A percentile compares a stretch with the other conserved stretches of the same genome.
phyloP scores from a whole-genome alignment of 2,329 filamentous ascomycete genomes.

The Kalmusia sp. region DNA sequence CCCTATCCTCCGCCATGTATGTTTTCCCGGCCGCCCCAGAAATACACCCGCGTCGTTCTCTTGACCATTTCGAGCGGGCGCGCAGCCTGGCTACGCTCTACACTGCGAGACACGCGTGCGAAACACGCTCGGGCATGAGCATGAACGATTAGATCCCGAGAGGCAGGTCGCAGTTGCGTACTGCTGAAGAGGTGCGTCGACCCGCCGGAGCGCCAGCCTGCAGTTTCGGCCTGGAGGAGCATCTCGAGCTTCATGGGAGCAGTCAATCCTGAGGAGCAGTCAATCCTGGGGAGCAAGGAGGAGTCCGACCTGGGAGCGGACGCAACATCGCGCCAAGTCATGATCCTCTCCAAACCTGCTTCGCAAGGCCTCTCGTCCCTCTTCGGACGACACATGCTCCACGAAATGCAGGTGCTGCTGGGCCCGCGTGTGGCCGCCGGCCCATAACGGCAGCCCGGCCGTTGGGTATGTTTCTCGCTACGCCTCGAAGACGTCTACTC shows the following conservation, averaged over 20 bases:
- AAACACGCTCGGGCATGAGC: slow-evolving; percentile 4
- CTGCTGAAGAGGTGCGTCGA: neutral
- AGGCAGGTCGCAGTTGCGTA: neutral
- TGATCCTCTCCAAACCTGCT: neutral
- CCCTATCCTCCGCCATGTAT: neutral
- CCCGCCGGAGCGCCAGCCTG: neutral
- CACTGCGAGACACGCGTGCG: neutral
- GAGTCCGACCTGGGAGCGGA: too few species aligned
- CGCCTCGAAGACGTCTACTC: neutral
- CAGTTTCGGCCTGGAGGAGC: neutral
- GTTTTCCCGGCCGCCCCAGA: neutral
- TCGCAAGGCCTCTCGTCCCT: neutral
- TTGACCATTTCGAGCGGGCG: neutral
- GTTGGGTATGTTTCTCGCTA: slow-evolving; percentile 13
- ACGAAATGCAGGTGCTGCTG: neutral
- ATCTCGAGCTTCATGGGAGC: neutral
- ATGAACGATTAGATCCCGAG: neutral
- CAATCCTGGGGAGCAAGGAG: too few species aligned
- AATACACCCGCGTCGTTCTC: neutral
- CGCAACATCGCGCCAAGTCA: neutral
- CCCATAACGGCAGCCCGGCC: neutral
- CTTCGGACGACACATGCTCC: neutral
- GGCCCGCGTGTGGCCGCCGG: neutral
- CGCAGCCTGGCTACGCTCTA: neutral
- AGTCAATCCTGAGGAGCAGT: too few species aligned